Evolutionary conservation across 495 filamentous ascomycete genomes (phyloP).

Genomic region (Aspergillus cavernicola): DNA sequence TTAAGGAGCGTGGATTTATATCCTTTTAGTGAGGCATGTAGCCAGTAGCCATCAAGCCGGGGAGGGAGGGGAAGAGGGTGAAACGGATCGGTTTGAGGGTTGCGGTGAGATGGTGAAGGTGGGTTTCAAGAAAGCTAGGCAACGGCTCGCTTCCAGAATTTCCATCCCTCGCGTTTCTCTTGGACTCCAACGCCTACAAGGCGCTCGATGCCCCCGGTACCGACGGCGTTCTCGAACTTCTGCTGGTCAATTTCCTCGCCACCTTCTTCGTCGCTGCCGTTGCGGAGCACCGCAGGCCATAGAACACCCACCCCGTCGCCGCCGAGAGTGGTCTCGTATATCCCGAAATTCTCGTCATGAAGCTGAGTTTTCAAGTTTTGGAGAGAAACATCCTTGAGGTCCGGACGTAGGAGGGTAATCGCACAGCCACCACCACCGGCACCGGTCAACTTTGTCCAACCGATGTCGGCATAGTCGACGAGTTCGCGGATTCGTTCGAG

Average conservation of each 20-base stretch:
- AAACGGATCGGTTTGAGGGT: too few relatives aligned
- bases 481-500: slow-evolving; percentile 90
- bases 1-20: too few relatives aligned
- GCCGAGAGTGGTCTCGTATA: slow-evolving; percentile 83
- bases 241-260: slow-evolving; percentile 91
- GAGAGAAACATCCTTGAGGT: slow-evolving; percentile 47
- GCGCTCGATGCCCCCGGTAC: slow-evolving; percentile 73
- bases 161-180: slow-evolving; percentile 79
- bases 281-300: slow-evolving; percentile 81
- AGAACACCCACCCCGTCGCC: slow-evolving; percentile 91
- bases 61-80: too few relatives aligned
- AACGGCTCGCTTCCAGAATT: slow-evolving; percentile 72
- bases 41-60: too few relatives aligned
- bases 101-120: background rate
- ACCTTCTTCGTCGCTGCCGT: slow-evolving; percentile 66
- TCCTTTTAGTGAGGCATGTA: too few relatives aligned
- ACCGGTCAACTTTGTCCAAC: slow-evolving; percentile 96
- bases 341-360: slow-evolving; percentile 70
- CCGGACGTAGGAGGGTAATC: slow-evolving; percentile 80
- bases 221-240: slow-evolving; percentile 79
- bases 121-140: slow-evolving; percentile 6
- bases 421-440: slow-evolving; percentile 94
- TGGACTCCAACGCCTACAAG: slow-evolving; percentile 58
- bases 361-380: slow-evolving; percentile 62
- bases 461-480: slow-evolving; percentile 83